Conservation (phyloP, 345 rosid species). For the Eucalyptus camaldulensis region DNA sequence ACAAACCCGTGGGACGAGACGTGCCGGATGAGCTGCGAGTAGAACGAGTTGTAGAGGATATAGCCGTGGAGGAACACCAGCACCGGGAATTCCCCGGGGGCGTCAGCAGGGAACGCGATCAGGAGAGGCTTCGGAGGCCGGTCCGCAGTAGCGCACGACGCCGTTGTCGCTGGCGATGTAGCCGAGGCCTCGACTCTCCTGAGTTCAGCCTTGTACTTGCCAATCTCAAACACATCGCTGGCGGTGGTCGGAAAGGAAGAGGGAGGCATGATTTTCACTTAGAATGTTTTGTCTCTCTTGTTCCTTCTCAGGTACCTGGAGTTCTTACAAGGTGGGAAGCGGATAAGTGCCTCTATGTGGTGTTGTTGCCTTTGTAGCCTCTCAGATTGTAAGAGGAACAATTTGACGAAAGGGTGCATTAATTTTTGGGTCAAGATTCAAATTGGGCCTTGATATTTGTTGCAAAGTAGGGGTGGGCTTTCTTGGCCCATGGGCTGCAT, state of each 20-base stretch:
- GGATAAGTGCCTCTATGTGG: not conserved
- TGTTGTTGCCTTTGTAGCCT: not conserved
- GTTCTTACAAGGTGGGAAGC: not conserved
- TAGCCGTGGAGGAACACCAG: conserved; percentile 76
- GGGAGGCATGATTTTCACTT: not conserved
- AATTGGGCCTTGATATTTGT: not conserved
- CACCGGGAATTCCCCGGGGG: conserved; percentile 54
- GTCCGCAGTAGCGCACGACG: not conserved
- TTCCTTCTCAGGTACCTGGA: not conserved
- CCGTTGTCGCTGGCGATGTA: fast-evolving
- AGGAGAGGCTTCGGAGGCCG: conserved; percentile 33
- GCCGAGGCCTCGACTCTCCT: not conserved
- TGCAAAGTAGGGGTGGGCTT: not conserved
- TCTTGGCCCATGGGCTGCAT: not conserved
- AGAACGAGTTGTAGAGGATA: conserved; percentile 70
- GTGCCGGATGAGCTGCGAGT: conserved; percentile 79
- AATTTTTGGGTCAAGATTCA: not conserved
- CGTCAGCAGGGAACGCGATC: conserved; percentile 48
- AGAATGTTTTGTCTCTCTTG: not conserved
- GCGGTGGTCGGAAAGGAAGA: not conserved
- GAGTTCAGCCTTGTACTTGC: not conserved
- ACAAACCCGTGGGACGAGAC: conserved; percentile 93
- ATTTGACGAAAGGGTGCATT: not conserved
- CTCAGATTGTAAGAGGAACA: not conserved
- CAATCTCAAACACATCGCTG: not conserved